Conservation (phyloP, 1,284 basidiomycete genomes). For the Apiotrichum veenhuisii region DNA sequence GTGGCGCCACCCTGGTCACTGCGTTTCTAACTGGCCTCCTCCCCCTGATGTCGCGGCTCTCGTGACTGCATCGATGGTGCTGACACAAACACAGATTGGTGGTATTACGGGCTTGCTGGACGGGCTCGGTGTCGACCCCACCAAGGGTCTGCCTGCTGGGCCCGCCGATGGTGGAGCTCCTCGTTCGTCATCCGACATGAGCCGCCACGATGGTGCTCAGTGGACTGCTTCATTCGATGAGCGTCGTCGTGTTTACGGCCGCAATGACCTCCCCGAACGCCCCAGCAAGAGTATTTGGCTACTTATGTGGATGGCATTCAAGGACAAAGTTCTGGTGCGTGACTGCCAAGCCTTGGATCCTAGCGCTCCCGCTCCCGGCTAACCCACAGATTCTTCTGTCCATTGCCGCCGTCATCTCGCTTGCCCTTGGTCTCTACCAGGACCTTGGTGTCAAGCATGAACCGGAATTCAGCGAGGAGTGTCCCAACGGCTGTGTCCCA, state of each 20-base stretch:
- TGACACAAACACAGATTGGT: conserved; percentile 55
- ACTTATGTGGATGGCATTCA: conserved; percentile 91
- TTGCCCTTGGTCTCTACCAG: conserved; percentile 91
- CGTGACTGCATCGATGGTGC: background rate
- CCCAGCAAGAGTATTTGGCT: conserved; percentile 72
- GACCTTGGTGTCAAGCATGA: conserved; percentile 72
- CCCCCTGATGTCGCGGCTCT: no score
- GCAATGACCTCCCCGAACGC: conserved; percentile 74
- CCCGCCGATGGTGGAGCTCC: conserved; percentile 24
- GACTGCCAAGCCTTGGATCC: conserved; percentile 11
- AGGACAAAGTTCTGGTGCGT: conserved; percentile 86
- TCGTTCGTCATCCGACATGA: conserved; percentile 23
- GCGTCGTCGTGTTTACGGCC: conserved; percentile 71
- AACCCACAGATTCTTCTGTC: conserved; percentile 70
- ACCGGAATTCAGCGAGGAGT: conserved; percentile 45
- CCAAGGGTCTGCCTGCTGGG: conserved; percentile 53
- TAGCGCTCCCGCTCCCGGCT: conserved; percentile 5
- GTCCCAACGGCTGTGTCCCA: conserved; percentile 54
- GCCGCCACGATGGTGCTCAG: conserved; percentile 50
- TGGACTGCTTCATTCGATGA: conserved; percentile 61
- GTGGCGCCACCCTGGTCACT: background rate
- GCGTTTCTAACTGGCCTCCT: background rate
- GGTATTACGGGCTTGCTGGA: conserved; percentile 66
- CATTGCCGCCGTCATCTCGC: conserved; percentile 85
- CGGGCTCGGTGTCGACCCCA: conserved; percentile 68